Percentiles rank a stretch among this genome's conserved stretches.
Conservation (phyloP, 2,329 filamentous ascomycete genomes). For the Calcarisporium arbuscula region DNA sequence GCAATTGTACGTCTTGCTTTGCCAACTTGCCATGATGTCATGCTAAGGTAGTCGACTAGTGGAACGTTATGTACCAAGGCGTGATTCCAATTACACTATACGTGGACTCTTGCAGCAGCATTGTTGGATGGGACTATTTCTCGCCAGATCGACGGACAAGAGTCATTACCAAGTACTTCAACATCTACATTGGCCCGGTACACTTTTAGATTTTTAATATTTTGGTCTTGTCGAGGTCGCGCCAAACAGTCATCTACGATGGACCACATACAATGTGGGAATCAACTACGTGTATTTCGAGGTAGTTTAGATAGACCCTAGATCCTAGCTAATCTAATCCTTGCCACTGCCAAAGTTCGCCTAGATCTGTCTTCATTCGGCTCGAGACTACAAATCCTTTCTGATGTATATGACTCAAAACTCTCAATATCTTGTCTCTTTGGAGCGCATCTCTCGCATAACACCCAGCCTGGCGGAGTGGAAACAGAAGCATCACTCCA, state of each 20-base stretch:
- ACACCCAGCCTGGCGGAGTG: slow-evolving; percentile 16
- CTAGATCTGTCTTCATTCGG: slow-evolving; percentile 15
- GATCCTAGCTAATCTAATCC: too few relatives aligned
- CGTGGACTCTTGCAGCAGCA: background rate
- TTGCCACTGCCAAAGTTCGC: slow-evolving; percentile 14
- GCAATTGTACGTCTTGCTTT: background rate
- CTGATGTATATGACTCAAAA: slow-evolving; percentile 11
- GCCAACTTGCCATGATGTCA: background rate
- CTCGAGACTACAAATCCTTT: slow-evolving; percentile 18
- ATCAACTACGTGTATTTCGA: too few relatives aligned
- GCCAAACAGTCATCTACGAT: too few relatives aligned
- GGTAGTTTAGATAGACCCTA: too few relatives aligned
- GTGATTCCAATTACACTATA: background rate
- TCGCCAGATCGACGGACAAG: background rate
- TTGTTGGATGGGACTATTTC: background rate
- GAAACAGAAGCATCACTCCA: slow-evolving; percentile 15
- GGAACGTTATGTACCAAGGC: background rate
- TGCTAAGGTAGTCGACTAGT: too few relatives aligned
- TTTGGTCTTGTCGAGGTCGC: too few relatives aligned
- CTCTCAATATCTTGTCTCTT: background rate
- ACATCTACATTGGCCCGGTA: background rate
- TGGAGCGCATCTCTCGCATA: background rate
- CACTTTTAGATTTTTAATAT: too few relatives aligned
- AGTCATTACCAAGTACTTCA: background rate
- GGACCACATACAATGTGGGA: too few relatives aligned